Percentiles rank a stretch among this genome's conserved stretches.
Conservation (phyloP, 202 grass and related monocot species). For the Setaria italica region DNA sequence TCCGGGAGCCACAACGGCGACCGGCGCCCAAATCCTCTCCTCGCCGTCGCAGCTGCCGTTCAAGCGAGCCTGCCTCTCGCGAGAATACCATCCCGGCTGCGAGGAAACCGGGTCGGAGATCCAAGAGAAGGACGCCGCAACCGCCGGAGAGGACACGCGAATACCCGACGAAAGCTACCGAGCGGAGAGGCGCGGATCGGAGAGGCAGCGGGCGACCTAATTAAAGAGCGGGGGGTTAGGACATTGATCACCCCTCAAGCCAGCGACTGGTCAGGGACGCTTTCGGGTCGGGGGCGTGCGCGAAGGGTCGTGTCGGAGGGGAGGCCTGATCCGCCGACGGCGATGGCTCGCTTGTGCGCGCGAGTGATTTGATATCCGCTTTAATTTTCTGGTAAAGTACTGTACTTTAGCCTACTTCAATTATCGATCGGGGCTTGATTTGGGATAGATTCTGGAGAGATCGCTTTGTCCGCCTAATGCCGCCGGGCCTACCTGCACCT, state of each 20-base stretch:
- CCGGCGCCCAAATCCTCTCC: background rate
- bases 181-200: background rate
- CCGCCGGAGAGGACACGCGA: constrained; percentile 13
- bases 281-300: background rate
- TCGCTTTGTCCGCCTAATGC: constrained; percentile 20
- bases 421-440: background rate
- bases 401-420: constrained; percentile 21
- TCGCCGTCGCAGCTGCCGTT: background rate
- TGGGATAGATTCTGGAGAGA: constrained; percentile 7
- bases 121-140: constrained; percentile 33
- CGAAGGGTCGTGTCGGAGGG: background rate
- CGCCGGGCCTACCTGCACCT: background rate
- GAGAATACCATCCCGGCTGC: background rate
- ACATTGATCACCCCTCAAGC: background rate
- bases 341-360: background rate
- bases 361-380: background rate
- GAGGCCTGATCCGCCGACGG: constrained; percentile 13
- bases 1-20: constrained; percentile 10
- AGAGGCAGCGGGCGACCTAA: constrained; percentile 8
- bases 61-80: too few species aligned
- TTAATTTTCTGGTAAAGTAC: background rate
- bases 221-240: background rate
- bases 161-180: background rate
- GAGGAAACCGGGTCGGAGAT: constrained; percentile 9
- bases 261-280: background rate